Percentiles rank a stretch among this genome's conserved stretches.
Conservation (phyloP, 2,329 filamentous ascomycete species). For the Fusarium multiceps region DNA sequence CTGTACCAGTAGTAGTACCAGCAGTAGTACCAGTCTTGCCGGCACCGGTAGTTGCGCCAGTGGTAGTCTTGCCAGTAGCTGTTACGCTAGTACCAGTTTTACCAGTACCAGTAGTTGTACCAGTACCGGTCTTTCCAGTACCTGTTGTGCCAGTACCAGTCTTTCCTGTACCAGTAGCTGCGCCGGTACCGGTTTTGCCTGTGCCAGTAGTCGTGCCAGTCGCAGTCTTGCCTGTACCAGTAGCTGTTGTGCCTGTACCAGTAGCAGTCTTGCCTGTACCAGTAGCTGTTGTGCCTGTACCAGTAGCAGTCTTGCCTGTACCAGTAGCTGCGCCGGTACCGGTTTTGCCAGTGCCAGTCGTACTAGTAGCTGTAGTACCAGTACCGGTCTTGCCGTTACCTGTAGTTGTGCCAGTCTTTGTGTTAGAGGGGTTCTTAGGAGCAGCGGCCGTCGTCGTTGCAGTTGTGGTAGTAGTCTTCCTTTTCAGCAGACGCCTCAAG, state of each 20-base stretch:
- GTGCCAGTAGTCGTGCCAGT: background rate
- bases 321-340: no score
- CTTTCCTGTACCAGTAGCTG: background rate
- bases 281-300: background rate
- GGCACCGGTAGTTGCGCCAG: background rate
- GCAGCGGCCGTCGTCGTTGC: background rate
- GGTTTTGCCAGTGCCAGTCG: background rate
- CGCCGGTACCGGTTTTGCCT: background rate
- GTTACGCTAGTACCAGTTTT: background rate
- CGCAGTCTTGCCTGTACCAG: background rate
- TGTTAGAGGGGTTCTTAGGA: background rate
- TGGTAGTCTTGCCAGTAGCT: background rate
- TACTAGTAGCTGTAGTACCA: background rate
- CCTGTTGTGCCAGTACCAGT: no score
- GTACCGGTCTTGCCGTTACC: background rate
- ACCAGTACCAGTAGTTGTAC: background rate
- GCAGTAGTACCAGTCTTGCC: background rate
- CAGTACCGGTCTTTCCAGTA: background rate
- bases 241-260: background rate
- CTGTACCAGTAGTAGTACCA: background rate
- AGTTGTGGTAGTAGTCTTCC: background rate
- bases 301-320: no score
- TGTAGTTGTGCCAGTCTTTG: background rate
- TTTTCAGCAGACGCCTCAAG: conserved; percentile 3
- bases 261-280: background rate